Base-by-base conservation (phyloP, 2,329 filamentous ascomycete species). In the Penicillium glabrum region DNA sequence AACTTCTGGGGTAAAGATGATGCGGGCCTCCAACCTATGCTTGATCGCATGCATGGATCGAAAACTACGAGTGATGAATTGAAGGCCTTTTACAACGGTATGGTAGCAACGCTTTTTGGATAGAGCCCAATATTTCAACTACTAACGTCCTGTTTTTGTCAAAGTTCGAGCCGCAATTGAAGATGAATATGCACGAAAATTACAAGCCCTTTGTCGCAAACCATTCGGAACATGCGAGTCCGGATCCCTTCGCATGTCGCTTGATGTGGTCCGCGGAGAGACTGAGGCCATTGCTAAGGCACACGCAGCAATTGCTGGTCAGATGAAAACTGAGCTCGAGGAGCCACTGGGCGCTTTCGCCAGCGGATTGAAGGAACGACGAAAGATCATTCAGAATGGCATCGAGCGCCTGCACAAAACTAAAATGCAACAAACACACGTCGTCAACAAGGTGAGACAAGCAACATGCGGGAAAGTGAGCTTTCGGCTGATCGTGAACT, bases 1-100 rank as follows among this genome's bases (percentile, higher is more conserved):
- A 99, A 99, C 75, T 99, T 99, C 77, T 99, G 95, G 95, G 95
- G 95, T 62, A 98, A 96, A 82, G 93, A 98, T 75, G 95, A 99
- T 82, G 95, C 93, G 51, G 96, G 95, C 72, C 93, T 99, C 70
- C 83, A 83, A 46, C 96, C 95, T 57, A 85, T 99, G 70, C 83
- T 99, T 29, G 91, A 93, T 74, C 93, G 95, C 70, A 96, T 99
- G 91, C 89, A 91, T 71, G 89, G 88, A 75, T 91, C 95, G 48
- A 99, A 99, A 81, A 86, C 89, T 69, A 97, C 95, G 26, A 93
- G 89, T 73, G 96, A 99, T 76, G 95, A 99, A 77, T 77, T 99
- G 50, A 93, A 90, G 72, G 82, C 88, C 10, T 99, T 99, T 78
- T 99, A 99, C 75, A 86, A 82, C 61, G 84, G 90, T 93, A 79